Base-by-base conservation (phyloP, 192 early-diverging fungal species). In the Umbelopsis sp. region DNA sequence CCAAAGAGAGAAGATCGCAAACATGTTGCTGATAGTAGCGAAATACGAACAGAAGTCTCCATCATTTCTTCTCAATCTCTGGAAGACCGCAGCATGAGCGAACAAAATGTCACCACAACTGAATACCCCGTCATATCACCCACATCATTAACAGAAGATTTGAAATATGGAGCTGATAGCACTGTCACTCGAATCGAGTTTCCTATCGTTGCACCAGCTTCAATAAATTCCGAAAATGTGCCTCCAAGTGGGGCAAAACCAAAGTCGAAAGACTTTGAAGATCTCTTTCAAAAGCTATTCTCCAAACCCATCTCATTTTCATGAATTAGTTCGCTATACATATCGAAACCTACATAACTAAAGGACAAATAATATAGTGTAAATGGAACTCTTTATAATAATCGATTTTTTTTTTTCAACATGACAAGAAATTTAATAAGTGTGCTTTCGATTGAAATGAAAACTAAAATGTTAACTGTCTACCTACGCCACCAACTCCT, bases 401-500 rank as follows among this genome's bases (percentile, higher is more conserved):
- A 62, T 49, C n/a, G 20, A 5, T 49, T 17, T 49, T 49, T 49
- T 49, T 6, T 49, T 49, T 49, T 49, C 47, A 49, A 16, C 16
- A 49, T 49, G 47, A 49, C 47, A 49, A 49, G n/a, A 21, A 49
- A n/a, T 49, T 17, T 17, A 17, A 49, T 16, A 49, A 17, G 38
- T 6, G 38, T 6, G 38, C 12, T 41, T 41, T 41, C 38, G 1
- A 11, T 41, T 41, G 7, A 41, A 41, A 6, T 4, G 2, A 41
- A 41, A 41, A 41, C 7, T 0, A 11, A 11, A 0, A 41, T 6
- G 38, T 41, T 3, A 41, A 41, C 6, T 50, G 7, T 47, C 34
- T 72, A 43, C 34, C 75, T 73, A 83, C 47, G 76, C 68, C 38
- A 83, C 69, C 65, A 86, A 74, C 59, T 75, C 71, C 45, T 81